A percentile compares a stretch with the other conserved stretches of the same genome.
Evolutionary conservation across 176 grass and related monocot genomes (phyloP).

Genomic region (Rhynchospora pubera): DNA sequence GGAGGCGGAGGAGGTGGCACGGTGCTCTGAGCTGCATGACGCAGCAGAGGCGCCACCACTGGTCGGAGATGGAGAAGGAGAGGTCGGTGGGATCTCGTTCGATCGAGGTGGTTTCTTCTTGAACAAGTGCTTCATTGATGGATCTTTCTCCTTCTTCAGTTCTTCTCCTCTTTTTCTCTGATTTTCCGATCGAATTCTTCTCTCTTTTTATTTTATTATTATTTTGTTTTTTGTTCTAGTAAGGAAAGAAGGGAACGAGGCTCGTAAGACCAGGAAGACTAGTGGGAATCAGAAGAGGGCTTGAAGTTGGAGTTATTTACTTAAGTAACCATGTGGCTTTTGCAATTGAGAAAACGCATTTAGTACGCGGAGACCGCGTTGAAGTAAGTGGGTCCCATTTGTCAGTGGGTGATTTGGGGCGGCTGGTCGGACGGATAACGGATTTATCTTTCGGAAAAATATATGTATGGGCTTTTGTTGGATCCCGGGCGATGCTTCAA

Average conservation of each 20-base stretch:
- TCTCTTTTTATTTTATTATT: background rate
- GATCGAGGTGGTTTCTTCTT: slow-evolving; percentile 94
- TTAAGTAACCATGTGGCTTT: slow-evolving; percentile 31
- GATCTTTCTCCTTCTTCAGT: background rate
- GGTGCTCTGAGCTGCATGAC: slow-evolving; percentile 23
- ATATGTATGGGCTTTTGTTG: background rate
- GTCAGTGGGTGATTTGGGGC: background rate
- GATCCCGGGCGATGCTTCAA: background rate
- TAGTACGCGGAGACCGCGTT: slow-evolving; percentile 1
- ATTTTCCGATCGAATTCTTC: slow-evolving; percentile 20
- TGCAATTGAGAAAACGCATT: background rate
- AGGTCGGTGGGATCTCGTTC: slow-evolving; percentile 51
- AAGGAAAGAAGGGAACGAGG: background rate
- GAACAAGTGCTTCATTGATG: slow-evolving; percentile 84
- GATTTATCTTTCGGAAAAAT: background rate
- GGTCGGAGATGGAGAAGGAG: slow-evolving; percentile 30
- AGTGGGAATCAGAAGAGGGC: background rate
- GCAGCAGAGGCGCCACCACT: background rate
- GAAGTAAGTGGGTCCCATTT: background rate
- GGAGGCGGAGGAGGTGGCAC: slow-evolving; percentile 27
- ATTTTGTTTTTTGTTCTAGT: background rate
- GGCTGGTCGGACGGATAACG: background rate
- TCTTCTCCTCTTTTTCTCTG: background rate
- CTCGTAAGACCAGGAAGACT: slow-evolving; percentile 3
- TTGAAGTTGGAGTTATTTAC: slow-evolving; percentile 42